Base-by-base conservation (phyloP, 2,329 filamentous ascomycete genomes). In the Periconia sp. region DNA sequence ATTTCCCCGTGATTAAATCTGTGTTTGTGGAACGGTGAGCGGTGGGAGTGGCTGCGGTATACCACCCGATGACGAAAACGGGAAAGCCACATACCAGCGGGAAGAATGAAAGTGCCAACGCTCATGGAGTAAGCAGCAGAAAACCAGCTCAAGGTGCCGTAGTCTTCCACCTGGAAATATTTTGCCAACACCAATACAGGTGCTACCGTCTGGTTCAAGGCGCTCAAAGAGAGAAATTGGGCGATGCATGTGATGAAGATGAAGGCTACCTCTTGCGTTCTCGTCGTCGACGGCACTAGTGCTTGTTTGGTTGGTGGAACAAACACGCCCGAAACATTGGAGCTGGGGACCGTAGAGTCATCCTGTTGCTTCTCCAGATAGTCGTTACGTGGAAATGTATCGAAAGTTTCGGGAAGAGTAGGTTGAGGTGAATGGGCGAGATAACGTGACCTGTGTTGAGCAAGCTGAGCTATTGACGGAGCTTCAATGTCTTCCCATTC, bases 71-170 rank as follows among this genome's bases (percentile, higher is more conserved):
- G 22, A 31, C 25, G 10, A 6, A 24, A 26, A 32, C 13, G 15
- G 11, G 15, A 40, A 9, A 34, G 6, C 17, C 2, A 47, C 52
- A 5, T 49, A 57, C 56, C 77, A 4, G 75, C 70, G 7, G 74
- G 61, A 13, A 79, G 67, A 37, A 79, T 77, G 54, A 78, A 78
- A 4, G 74, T 78, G 6, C 77, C 76, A 11, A 75, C 71, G 1
- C 73, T 75, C 45, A 79, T 65, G 36, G 69, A 71, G 55, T 74
- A 79, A 5, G 72, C 69, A 4, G 77, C 74, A 28, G 75, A 68
- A 34, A 76, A 67, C 77, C 76, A 79, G 28, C 68, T 68, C 29
- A 74, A 63, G 21, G 72, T 66, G 11, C 69, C 71, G 10, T 72
- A 63, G 39, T 63, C 61, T 2, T 65, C 62, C 12, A 69, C 63